Evolutionary conservation across 345 rosid genomes (phyloP).

Genomic region (Eucalyptus tenuipes): DNA sequence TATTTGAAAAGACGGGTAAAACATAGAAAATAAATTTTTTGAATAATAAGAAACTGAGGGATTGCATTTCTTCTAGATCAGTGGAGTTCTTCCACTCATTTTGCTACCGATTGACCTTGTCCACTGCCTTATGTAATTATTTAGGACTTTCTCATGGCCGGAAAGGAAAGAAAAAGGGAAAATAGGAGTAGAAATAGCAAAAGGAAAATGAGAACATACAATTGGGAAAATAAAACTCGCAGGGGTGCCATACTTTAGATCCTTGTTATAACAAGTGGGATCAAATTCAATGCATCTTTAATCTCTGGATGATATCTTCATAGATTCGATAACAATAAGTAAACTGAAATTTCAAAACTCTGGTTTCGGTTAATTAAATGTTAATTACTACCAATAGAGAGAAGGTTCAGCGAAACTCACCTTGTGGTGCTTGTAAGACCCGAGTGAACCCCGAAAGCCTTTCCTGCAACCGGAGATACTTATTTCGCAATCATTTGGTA

Average conservation of each 20-base stretch:
- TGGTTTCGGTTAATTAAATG: not conserved
- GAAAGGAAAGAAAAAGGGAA: not conserved
- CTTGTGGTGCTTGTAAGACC: not conserved
- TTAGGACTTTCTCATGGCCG: not conserved
- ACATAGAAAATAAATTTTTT: not conserved
- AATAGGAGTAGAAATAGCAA: not conserved
- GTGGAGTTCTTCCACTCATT: not conserved
- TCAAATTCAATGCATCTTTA: not conserved
- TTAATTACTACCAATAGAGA: not conserved
- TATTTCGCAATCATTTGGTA: not conserved
- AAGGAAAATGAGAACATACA: not conserved
- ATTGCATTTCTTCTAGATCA: not conserved
- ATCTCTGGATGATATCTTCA: not conserved
- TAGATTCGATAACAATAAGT: too few species aligned
- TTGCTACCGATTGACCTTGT: not conserved
- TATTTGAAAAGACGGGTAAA: not conserved
- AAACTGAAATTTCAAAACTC: not conserved
- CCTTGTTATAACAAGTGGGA: not conserved
- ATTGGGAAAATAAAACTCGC: not conserved
- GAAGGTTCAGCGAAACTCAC: not conserved
- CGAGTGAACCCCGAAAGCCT: not conserved
- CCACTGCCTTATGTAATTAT: not conserved
- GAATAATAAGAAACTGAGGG: not conserved
- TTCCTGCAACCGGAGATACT: not conserved
- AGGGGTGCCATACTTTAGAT: not conserved